phyloP scores from a whole-genome alignment of 2,329 filamentous ascomycete genomes.

The Pochonia chlamydosporia region DNA sequence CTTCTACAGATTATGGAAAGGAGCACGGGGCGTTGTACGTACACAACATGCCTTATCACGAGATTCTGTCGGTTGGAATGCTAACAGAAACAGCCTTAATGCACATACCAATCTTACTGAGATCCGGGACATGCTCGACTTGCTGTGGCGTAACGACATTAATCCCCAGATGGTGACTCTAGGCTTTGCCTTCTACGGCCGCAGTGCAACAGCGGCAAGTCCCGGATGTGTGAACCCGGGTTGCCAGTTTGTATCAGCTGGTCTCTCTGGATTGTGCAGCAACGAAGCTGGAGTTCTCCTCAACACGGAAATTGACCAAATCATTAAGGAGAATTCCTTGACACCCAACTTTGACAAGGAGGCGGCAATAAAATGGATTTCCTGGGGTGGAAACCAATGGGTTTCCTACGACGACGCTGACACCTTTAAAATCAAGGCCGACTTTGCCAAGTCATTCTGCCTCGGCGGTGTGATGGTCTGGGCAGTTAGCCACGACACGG shows the following conservation, averaged over 20 bases:
- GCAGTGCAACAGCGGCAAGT: constrained; percentile 5
- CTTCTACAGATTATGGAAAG: constrained; percentile 20
- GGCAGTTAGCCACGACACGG: no score
- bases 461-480: constrained; percentile 21
- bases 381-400: constrained; percentile 19
- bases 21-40: no score
- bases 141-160: constrained; percentile 41
- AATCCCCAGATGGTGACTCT: constrained; percentile 34
- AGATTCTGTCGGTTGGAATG: no score
- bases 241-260: constrained; percentile 10
- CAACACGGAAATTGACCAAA: background rate
- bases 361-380: constrained; percentile 11
- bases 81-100: constrained; percentile 15
- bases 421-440: constrained; percentile 19
- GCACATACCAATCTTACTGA: constrained; percentile 42
- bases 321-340: background rate
- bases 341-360: background rate
- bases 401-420: constrained; percentile 24
- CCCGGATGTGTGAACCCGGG: constrained; percentile 16
- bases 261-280: background rate
- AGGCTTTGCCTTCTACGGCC: constrained; percentile 39
- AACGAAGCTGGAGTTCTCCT: background rate
- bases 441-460: constrained; percentile 19
- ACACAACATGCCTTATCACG: no score
- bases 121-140: constrained; percentile 32